Percentiles rank a stretch among this genome's conserved stretches.
These are phyloP conservation scores for Sarcodon aspratus DNA, from an alignment of 768 basidiomycete species.

Conservation along the genomic window DNA sequence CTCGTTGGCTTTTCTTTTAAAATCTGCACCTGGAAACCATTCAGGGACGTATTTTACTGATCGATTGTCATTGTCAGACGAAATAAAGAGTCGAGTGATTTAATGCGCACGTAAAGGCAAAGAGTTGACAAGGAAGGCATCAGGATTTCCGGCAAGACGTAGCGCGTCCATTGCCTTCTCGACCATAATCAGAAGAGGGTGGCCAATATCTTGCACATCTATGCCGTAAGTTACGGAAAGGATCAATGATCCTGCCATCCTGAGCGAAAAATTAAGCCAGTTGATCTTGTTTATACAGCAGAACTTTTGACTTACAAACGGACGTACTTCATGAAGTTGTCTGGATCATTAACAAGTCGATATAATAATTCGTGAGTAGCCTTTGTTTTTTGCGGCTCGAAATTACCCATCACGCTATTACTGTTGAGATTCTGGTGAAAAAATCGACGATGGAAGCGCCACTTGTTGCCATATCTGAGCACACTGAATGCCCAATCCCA, in stretches of 20 bases:
- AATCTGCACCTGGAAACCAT: constrained; percentile 30
- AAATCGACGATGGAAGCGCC: neutral
- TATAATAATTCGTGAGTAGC: constrained; percentile 1
- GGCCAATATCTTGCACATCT: neutral
- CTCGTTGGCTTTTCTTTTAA: constrained; percentile 13
- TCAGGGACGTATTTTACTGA: constrained; percentile 23
- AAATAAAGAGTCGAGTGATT: neutral
- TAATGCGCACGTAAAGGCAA: constrained; percentile 11
- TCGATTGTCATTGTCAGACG: too few species aligned
- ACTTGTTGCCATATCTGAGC: too few species aligned
- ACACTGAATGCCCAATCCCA: too few species aligned
- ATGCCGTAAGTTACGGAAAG: constrained; percentile 4
- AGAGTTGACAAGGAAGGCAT: constrained; percentile 14
- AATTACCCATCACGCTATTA: neutral
- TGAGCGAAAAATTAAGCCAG: neutral
- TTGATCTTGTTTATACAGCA: too few species aligned
- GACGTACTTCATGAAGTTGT: constrained; percentile 1
- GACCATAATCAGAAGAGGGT: constrained; percentile 3
- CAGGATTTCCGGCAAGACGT: constrained; percentile 7
- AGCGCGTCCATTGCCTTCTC: constrained; percentile 1
- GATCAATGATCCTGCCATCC: neutral
- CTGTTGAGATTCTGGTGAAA: neutral
- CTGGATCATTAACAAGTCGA: constrained; percentile 4
- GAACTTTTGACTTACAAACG: neutral
- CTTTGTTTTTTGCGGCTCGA: neutral